Percentiles rank a stretch among this genome's conserved stretches.
Evolutionary conservation across 2,329 filamentous ascomycete species (phyloP).

Genomic region (Pyrenophora tritici-repentis): DNA sequence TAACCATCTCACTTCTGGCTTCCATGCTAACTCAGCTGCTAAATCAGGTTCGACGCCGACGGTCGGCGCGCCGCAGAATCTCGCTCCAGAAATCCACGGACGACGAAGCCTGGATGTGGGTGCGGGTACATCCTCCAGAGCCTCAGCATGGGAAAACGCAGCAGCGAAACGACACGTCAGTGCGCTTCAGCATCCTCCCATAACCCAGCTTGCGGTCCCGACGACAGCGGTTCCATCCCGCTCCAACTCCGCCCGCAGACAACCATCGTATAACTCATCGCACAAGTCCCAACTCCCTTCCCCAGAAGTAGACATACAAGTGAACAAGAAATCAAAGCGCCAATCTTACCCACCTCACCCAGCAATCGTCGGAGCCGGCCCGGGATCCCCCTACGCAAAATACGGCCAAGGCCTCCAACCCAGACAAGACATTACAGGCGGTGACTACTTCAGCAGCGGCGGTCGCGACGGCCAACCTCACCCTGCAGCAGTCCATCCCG

Average conservation of each 20-base stretch:
- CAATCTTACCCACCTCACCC: constrained; percentile 44
- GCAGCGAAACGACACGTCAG: constrained; percentile 33
- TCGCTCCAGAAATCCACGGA: constrained; percentile 17
- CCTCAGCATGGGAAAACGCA: constrained; percentile 32
- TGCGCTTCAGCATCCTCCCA: constrained; percentile 30
- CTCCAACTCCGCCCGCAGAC: constrained; percentile 27
- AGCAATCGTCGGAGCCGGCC: constrained; percentile 44
- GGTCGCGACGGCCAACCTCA: constrained; percentile 23
- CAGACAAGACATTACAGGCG: constrained; percentile 32
- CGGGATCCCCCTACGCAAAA: constrained; percentile 39
- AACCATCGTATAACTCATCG: constrained; percentile 41
- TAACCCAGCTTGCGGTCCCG: constrained; percentile 17
- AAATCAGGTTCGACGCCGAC: constrained; percentile 13
- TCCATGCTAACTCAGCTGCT: constrained; percentile 31
- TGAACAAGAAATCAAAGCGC: constrained; percentile 28
- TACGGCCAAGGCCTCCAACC: constrained; percentile 36
- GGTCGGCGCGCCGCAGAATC: constrained; percentile 13
- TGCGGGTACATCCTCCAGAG: constrained; percentile 10
- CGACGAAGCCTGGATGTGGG: constrained; percentile 26
- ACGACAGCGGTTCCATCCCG: constrained; percentile 27
- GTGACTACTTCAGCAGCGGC: constrained; percentile 38
- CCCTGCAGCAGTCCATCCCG: constrained; percentile 10
- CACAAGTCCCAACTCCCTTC: constrained; percentile 43
- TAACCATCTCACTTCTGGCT: constrained; percentile 28
- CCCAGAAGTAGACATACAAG: constrained; percentile 18